Evolutionary conservation across 2,329 filamentous ascomycete species (phyloP).

Genomic region (Pseudofabraea citricarpa): DNA sequence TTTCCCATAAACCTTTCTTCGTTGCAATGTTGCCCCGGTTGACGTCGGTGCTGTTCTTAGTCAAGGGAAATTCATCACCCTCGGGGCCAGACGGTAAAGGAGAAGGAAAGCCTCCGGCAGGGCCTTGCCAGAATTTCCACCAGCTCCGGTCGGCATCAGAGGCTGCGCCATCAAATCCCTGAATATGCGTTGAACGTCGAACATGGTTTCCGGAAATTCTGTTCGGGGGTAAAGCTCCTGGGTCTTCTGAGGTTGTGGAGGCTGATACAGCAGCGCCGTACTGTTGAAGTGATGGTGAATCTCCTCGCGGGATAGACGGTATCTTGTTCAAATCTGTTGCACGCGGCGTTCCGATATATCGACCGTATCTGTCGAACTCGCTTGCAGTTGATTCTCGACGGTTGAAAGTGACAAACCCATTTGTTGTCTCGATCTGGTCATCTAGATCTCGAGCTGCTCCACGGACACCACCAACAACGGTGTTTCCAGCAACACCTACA

Average conservation of each 20-base stretch:
- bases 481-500: constrained; percentile 34
- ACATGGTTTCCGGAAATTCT: constrained; percentile 21
- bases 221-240: constrained; percentile 6
- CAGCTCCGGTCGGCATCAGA: constrained; percentile 30
- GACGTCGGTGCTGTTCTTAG: constrained; percentile 26
- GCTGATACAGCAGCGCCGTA: constrained; percentile 4
- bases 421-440: constrained; percentile 47
- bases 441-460: constrained; percentile 46
- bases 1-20: constrained; percentile 46
- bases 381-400: constrained; percentile 17
- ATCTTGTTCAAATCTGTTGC: no score
- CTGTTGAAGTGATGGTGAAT: neutral
- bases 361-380: constrained; percentile 23
- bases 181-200: constrained; percentile 10
- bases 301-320: constrained; percentile 1
- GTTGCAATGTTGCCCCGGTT: constrained; percentile 24
- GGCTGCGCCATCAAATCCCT: constrained; percentile 15
- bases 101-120: constrained; percentile 54
- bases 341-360: constrained; percentile 23
- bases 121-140: constrained; percentile 63
- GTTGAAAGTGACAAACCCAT: constrained; percentile 30
- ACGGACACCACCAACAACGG: constrained; percentile 39
- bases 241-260: constrained; percentile 7
- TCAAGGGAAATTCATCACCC: constrained; percentile 33
- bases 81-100: constrained; percentile 52